phyloP scores from a whole-genome alignment of 768 basidiomycete genomes.

The Fomitopsis pulvina region DNA sequence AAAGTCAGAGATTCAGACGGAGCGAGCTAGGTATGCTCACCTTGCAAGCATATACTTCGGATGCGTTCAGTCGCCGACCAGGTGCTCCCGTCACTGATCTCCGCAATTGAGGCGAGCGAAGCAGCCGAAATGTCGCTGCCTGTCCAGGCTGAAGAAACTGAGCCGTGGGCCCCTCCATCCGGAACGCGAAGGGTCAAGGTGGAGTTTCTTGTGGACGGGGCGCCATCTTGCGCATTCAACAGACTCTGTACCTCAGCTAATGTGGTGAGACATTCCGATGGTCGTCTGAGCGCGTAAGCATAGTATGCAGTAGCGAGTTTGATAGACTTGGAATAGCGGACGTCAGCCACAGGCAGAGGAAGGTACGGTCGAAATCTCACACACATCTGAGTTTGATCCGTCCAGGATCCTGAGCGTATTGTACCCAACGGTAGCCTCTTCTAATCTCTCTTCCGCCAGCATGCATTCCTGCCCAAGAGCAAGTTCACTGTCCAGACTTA shows the following conservation, averaged over 20 bases:
- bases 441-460: constrained; percentile 45
- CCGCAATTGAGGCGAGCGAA: constrained; percentile 36
- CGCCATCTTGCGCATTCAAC: constrained; percentile 45
- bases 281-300: constrained; percentile 68
- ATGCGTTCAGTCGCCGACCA: constrained; percentile 73
- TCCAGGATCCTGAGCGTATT: constrained; percentile 45
- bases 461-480: constrained; percentile 52
- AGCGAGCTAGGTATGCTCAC: constrained; percentile 27
- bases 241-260: constrained; percentile 50
- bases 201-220: constrained; percentile 38
- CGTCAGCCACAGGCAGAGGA: neutral
- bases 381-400: constrained; percentile 49
- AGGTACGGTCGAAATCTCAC: constrained; percentile 30
- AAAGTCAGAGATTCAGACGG: neutral
- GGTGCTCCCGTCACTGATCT: constrained; percentile 60
- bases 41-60: constrained; percentile 73
- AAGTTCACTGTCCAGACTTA: constrained; percentile 29
- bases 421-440: constrained; percentile 53
- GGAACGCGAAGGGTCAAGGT: constrained; percentile 31
- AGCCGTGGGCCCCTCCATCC: constrained; percentile 30
- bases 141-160: constrained; percentile 36
- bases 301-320: constrained; percentile 71
- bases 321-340: constrained; percentile 48
- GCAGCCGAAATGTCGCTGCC: constrained; percentile 42
- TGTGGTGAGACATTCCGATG: constrained; percentile 54